Conservation (phyloP, 495 filamentous ascomycete species). For the Xylaria intraflava region DNA sequence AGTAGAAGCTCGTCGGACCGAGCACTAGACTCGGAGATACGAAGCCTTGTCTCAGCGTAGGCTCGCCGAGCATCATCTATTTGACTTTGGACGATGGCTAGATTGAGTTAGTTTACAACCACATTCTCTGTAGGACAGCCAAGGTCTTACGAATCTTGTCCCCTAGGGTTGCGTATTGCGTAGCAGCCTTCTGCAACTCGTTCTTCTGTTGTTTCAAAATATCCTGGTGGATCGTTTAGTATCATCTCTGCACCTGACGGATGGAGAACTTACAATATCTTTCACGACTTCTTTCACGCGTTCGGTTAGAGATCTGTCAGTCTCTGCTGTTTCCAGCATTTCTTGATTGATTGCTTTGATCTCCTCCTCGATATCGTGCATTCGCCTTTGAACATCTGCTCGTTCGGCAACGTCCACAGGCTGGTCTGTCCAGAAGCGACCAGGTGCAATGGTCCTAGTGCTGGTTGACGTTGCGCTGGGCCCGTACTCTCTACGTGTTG, state of each 20-base stretch:
- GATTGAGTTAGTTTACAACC: slow-evolving; percentile 12
- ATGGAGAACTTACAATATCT: slow-evolving; percentile 27
- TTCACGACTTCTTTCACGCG: slow-evolving; percentile 5
- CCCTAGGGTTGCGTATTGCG: slow-evolving; percentile 59
- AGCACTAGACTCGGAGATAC: slow-evolving; percentile 32
- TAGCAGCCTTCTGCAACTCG: slow-evolving; percentile 55
- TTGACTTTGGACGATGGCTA: slow-evolving; percentile 50
- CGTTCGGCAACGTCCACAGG: slow-evolving; percentile 62
- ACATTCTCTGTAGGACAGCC: neutral
- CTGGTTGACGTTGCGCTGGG: slow-evolving; percentile 57
- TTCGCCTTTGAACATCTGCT: slow-evolving; percentile 36
- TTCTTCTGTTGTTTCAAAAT: slow-evolving; percentile 31
- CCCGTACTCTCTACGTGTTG: slow-evolving; percentile 68
- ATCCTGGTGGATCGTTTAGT: slow-evolving; percentile 28
- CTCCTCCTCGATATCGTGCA: slow-evolving; percentile 27
- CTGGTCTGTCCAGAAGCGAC: slow-evolving; percentile 67
- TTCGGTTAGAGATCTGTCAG: slow-evolving; percentile 1
- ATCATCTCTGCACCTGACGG: neutral
- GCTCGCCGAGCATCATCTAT: slow-evolving; percentile 36
- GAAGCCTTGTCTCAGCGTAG: slow-evolving; percentile 25
- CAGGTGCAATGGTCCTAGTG: slow-evolving; percentile 47
- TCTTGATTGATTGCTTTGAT: slow-evolving; percentile 34
- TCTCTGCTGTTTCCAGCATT: slow-evolving; percentile 22
- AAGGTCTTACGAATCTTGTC: slow-evolving; percentile 55
- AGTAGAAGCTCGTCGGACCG: slow-evolving; percentile 53